Evolutionary conservation across 768 basidiomycete genomes (phyloP), one percentile per base, ranked within the genome.

Genomic region (Trametes cubensis): DNA sequence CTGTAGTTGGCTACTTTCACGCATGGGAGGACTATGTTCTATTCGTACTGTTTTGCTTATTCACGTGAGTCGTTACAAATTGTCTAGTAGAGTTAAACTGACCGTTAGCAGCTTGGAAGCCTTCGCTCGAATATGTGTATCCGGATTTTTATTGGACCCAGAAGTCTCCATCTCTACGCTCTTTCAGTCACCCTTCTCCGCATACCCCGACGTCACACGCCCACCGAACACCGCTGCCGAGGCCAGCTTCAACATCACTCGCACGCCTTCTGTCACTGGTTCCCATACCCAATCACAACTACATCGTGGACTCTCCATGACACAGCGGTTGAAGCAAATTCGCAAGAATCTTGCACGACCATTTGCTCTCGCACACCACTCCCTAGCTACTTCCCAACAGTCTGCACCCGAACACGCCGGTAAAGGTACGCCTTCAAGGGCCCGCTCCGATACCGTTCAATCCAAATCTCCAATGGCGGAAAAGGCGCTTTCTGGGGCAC

Each of bases 1-100:
- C 77, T 34, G 68, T 82, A 21, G 74, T 70, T 51, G 94, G 94
- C 8, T 98, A 90, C 77, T 97, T 98, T 76, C 85, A 88, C 61
- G 66, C 75, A 14, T 98, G 95, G 95, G 93, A 95, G 69, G 95
- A 98, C 73, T 88, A 84, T 69, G 86, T 80, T 20, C 78, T 98
- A n/a, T 92, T 98, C 72, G 82, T 70, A 20, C 76, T 98, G 56
- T 98, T 98, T 75, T 75, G 88, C 61, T 69, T 92, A 67, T 98
- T 94, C 81, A 94, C 94, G 90, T 89, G 76, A 69, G 88, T 82
- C 15, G 21, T 45, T 42, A 14, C 11, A 11, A 20, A 10, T 52
- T 51, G 30, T 40, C 21, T 53, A 20, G 20, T 47, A 2, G 15
- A 20, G 44, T 23, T 57, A 42, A 59, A n/a, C 65, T 71, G 21